Conservation (phyloP, 371 early-diverging fungal genomes). For the Apophysomyces trapeziformis region DNA sequence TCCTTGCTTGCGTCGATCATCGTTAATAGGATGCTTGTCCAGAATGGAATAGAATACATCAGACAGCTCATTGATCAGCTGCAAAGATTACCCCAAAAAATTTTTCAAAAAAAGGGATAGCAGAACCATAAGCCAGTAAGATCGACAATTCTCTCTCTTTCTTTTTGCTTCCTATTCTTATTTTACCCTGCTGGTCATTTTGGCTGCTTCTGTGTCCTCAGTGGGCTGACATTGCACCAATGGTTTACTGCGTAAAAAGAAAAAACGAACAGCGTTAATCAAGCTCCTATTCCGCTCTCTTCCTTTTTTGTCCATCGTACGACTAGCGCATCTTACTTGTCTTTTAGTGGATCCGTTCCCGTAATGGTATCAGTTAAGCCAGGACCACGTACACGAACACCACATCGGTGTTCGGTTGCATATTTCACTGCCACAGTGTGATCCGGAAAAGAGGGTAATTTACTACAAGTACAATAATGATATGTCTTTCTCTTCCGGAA, state of each 20-base stretch:
- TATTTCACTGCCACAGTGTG: constrained; percentile 44
- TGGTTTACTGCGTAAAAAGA: constrained; percentile 28
- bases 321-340: constrained; percentile 32
- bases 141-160: neutral
- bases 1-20: constrained; percentile 31
- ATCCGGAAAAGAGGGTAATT: constrained; percentile 50
- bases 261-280: neutral
- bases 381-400: constrained; percentile 55
- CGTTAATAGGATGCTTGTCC: constrained; percentile 47
- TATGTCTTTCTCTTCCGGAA: no score
- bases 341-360: constrained; percentile 61
- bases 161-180: neutral
- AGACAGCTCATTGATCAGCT: constrained; percentile 55
- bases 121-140: neutral
- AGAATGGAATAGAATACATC: constrained; percentile 33
- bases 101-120: neutral
- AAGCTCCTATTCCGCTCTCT: neutral
- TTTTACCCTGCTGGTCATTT: constrained; percentile 48
- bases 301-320: no score
- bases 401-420: constrained; percentile 54
- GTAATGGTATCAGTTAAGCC: constrained; percentile 49
- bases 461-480: constrained; percentile 17
- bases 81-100: neutral
- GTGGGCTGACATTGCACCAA: constrained; percentile 46
- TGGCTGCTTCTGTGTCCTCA: constrained; percentile 34